Percentiles rank a stretch among this genome's conserved stretches.
These are phyloP conservation scores for Backusella morwellensis DNA, from an alignment of 192 early-diverging fungal species.

Conservation along the genomic window DNA sequence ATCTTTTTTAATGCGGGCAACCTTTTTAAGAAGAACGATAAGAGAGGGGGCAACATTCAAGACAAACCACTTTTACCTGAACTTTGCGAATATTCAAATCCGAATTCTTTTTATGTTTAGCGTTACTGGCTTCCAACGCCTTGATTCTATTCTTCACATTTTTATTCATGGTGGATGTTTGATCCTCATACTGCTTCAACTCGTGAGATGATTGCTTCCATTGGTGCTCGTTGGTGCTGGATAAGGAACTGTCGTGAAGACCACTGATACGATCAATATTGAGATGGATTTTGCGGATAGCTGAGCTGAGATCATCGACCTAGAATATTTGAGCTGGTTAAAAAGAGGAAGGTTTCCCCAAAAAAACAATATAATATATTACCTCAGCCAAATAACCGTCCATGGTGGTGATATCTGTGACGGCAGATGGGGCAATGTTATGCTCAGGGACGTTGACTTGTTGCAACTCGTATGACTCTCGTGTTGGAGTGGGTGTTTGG, in stretches of 20 bases:
- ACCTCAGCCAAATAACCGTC: slow-evolving; percentile 20
- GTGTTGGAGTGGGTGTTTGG: not conserved
- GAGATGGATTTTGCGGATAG: not conserved
- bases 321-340: not conserved
- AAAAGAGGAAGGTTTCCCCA: not conserved
- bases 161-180: slow-evolving; percentile 21
- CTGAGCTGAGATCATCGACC: not conserved
- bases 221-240: slow-evolving; percentile 16
- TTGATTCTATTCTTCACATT: slow-evolving; percentile 51
- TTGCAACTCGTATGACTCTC: slow-evolving; percentile 1
- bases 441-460: not conserved
- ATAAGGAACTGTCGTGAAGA: slow-evolving; percentile 6
- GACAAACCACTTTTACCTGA: not conserved
- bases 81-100: slow-evolving; percentile 10
- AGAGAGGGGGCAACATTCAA: not conserved
- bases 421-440: not conserved
- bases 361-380: not conserved
- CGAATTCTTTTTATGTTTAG: not conserved
- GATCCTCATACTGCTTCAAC: slow-evolving; percentile 13
- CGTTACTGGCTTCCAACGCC: slow-evolving; percentile 11
- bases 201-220: not conserved
- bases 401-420: not conserved
- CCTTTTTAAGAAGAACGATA: slow-evolving; percentile 2
- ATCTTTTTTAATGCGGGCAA: slow-evolving; percentile 42
- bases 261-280: slow-evolving; percentile 13